Evolutionary conservation across 2,329 filamentous ascomycete genomes (phyloP).

Genomic region (Aspergillus alliaceus): DNA sequence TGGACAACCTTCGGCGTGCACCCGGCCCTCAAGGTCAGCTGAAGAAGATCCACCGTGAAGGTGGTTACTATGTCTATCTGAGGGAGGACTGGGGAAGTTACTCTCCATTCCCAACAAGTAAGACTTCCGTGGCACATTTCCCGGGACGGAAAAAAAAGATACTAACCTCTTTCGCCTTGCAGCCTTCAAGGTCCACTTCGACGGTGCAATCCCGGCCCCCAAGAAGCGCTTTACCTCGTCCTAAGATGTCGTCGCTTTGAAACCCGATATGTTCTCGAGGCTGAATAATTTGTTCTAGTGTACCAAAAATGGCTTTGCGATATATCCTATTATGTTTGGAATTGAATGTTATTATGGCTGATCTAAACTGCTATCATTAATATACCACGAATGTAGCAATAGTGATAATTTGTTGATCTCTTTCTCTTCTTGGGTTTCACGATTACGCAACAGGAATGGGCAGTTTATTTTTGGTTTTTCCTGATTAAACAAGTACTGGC

Average conservation of each 20-base stretch:
- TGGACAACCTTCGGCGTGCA: slow-evolving; percentile 61
- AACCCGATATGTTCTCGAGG: not conserved
- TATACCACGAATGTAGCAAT: not conserved
- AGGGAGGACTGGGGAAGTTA: slow-evolving; percentile 64
- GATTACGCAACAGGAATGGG: too few species aligned
- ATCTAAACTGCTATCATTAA: not conserved
- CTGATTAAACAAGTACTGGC: too few species aligned
- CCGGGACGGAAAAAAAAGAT: not conserved
- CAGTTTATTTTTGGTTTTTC: too few species aligned
- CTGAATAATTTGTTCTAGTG: not conserved
- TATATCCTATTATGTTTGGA: slow-evolving; percentile 9
- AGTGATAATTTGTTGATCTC: not conserved
- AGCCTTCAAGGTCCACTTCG: slow-evolving; percentile 49
- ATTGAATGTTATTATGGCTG: not conserved
- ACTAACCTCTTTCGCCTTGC: slow-evolving; percentile 16
- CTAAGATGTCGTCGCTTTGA: not conserved
- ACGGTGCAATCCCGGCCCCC: slow-evolving; percentile 33
- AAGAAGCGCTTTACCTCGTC: slow-evolving; percentile 15
- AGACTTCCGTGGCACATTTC: slow-evolving; percentile 14
- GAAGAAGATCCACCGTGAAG: slow-evolving; percentile 61
- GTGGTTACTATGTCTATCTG: slow-evolving; percentile 62
- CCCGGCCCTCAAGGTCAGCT: slow-evolving; percentile 65
- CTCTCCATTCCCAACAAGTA: slow-evolving; percentile 52
- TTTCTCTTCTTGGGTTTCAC: too few species aligned
- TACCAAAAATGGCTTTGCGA: not conserved